Conservation (phyloP, 768 basidiomycete genomes). For the Fibroporia radiculosa region DNA sequence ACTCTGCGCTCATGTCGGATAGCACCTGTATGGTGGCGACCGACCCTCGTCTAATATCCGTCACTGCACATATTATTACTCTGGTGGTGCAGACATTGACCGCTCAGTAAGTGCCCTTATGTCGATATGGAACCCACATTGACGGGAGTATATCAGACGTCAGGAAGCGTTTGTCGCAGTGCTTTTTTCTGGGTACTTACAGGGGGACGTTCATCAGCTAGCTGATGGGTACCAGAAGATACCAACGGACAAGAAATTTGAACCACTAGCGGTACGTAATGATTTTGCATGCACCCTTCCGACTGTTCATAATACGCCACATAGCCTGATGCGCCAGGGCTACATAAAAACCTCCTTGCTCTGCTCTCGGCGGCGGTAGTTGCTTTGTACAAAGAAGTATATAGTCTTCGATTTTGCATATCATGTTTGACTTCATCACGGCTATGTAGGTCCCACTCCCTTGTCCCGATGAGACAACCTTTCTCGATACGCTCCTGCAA, state of each 20-base stretch:
- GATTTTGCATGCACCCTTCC: not conserved
- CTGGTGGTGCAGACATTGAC: constrained; percentile 58
- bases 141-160: constrained; percentile 36
- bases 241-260: constrained; percentile 30
- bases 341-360: constrained; percentile 56
- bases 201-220: constrained; percentile 44
- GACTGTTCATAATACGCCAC: not conserved
- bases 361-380: constrained; percentile 63
- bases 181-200: constrained; percentile 47
- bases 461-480: constrained; percentile 37
- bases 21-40: constrained; percentile 22
- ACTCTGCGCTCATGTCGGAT: constrained; percentile 25
- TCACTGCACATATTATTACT: constrained; percentile 60
- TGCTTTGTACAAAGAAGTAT: constrained; percentile 59
- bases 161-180: constrained; percentile 51
- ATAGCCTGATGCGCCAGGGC: constrained; percentile 35
- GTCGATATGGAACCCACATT: not conserved
- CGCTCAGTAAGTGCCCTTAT: constrained; percentile 46
- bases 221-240: constrained; percentile 51
- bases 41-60: constrained; percentile 50
- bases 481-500: constrained; percentile 44
- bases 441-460: constrained; percentile 42
- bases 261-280: constrained; percentile 42
- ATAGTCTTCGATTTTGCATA: constrained; percentile 10
- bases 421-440: not conserved